Evolutionary conservation across 2,329 filamentous ascomycete genomes (phyloP).

Genomic region (Neophaeococcomyces mojaviensis): DNA sequence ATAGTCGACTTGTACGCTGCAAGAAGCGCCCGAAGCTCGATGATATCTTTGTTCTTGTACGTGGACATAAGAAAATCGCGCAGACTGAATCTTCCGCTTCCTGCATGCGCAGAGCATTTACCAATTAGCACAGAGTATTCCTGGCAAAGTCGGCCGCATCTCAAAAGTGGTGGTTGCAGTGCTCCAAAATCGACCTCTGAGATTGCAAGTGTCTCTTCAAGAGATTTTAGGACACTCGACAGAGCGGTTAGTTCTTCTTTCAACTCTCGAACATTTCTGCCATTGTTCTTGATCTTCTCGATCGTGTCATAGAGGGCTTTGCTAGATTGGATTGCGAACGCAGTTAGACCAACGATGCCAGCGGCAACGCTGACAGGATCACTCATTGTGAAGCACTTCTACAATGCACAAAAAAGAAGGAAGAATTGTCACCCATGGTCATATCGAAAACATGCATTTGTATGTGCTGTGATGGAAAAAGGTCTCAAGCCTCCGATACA

Average conservation of each 20-base stretch:
- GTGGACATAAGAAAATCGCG: conserved; percentile 17
- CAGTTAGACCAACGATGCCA: conserved; percentile 19
- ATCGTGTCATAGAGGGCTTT: conserved; percentile 20
- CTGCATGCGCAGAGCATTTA: conserved; percentile 16
- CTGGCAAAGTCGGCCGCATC: conserved; percentile 21
- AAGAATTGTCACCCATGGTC: too few relatives aligned
- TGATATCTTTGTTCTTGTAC: conserved; percentile 19
- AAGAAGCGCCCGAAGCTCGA: neutral
- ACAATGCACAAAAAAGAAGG: neutral
- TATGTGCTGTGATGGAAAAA: too few relatives aligned
- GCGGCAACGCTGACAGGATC: conserved; percentile 20
- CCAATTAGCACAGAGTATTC: conserved; percentile 17
- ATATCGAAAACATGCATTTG: too few relatives aligned
- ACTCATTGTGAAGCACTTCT: conserved; percentile 15
- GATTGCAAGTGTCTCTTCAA: conserved; percentile 13
- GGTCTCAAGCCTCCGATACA: too few relatives aligned
- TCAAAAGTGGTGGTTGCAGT: conserved; percentile 21
- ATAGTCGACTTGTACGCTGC: conserved; percentile 17
- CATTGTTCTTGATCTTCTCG: conserved; percentile 18
- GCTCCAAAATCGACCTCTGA: conserved; percentile 16
- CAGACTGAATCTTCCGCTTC: conserved; percentile 13
- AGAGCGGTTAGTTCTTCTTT: conserved; percentile 20
- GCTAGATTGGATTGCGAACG: conserved; percentile 23
- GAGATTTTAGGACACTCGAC: conserved; percentile 13
- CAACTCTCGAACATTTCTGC: conserved; percentile 20